phyloP scores from a whole-genome alignment of 768 basidiomycete species.

The Amanita exitialis region DNA sequence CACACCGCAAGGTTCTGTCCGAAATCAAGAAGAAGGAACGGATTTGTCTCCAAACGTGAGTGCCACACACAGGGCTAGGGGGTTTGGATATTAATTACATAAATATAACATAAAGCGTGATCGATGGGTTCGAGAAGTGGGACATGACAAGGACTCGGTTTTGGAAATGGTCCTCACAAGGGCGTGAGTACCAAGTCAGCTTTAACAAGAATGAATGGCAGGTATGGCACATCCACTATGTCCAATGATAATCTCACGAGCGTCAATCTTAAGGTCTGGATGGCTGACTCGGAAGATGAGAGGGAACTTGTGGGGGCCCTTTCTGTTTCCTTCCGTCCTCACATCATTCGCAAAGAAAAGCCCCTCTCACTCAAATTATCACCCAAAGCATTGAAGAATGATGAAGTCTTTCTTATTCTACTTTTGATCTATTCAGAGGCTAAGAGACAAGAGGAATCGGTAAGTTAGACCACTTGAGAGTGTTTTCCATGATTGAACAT shows the following conservation, averaged over 20 bases:
- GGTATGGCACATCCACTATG: conserved; percentile 16
- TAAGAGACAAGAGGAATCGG: conserved; percentile 28
- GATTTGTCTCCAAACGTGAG: conserved; percentile 26
- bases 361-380: conserved; percentile 29
- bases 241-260: not conserved
- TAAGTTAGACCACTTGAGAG: conserved; percentile 10
- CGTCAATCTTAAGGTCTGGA: conserved; percentile 7
- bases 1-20: conserved; percentile 26
- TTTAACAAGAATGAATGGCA: conserved; percentile 39
- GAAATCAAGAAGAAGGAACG: conserved; percentile 32
- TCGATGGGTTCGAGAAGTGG: conserved; percentile 6
- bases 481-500: not conserved
- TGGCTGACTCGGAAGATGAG: conserved; percentile 14
- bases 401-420: conserved; percentile 30
- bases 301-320: conserved; percentile 27
- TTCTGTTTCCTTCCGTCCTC: conserved; percentile 35
- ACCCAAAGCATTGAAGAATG: conserved; percentile 27
- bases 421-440: conserved; percentile 29
- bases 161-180: conserved; percentile 34
- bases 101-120: conserved; percentile 2
- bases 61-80: conserved; percentile 1
- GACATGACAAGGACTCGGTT: conserved; percentile 21
- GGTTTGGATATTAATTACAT: not conserved
- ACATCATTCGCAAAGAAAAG: conserved; percentile 33
- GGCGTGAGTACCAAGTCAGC: conserved; percentile 34